Percentiles rank a stretch among this genome's conserved stretches.
These are phyloP conservation scores for Cercospora sojina DNA, from an alignment of 2,329 filamentous ascomycete genomes.

Conservation along the genomic window DNA sequence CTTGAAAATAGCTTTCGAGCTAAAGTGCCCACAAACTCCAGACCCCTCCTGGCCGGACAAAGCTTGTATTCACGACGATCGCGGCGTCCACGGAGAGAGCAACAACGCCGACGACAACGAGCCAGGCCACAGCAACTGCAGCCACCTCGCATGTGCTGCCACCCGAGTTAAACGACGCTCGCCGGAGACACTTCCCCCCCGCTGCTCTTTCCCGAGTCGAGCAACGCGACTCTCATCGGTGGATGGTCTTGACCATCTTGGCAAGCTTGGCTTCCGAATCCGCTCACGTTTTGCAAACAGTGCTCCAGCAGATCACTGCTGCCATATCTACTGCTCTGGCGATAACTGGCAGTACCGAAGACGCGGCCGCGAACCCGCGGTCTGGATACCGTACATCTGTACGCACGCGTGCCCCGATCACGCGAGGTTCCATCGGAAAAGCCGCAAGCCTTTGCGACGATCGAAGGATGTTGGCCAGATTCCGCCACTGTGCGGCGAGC, in stretches of 20 bases:
- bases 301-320: neutral
- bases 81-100: neutral
- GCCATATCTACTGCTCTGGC: neutral
- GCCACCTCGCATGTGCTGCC: neutral
- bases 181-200: neutral
- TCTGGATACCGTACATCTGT: neutral
- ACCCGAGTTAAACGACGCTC: neutral
- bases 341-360: neutral
- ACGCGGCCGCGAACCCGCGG: neutral
- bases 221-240: neutral
- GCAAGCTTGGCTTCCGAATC: neutral
- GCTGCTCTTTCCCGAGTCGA: neutral
- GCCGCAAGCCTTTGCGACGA: neutral
- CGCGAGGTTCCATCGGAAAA: neutral
- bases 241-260: neutral
- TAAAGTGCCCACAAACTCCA: conserved; percentile 1
- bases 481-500: neutral
- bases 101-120: neutral
- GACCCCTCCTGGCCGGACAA: conserved; percentile 5
- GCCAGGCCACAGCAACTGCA: neutral
- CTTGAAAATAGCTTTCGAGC: conserved; percentile 20
- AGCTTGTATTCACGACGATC: conserved; percentile 16
- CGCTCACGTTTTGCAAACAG: neutral
- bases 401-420: neutral
- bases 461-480: neutral